These are phyloP conservation scores for Cystofilobasidium bisporidii DNA, from an alignment of 768 basidiomycete genomes.

Conservation along the genomic window DNA sequence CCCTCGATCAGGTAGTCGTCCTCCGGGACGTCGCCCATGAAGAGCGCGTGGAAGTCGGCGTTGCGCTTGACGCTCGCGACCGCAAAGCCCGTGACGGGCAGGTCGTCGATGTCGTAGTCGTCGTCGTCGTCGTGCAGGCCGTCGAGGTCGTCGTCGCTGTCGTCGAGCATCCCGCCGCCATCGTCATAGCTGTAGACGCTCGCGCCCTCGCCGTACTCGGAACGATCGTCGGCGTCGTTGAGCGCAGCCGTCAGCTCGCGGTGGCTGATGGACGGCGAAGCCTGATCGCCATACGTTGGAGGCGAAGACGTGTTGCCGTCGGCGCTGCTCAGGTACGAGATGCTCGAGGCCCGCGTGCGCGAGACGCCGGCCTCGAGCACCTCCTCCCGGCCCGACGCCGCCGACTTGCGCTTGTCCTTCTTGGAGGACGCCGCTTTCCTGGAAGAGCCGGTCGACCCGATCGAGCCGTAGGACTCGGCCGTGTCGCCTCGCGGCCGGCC, in stretches of 20 bases:
- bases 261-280: not conserved
- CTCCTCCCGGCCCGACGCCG: not conserved
- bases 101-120: conserved; percentile 51
- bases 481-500: not conserved
- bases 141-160: conserved; percentile 31
- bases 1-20: conserved; percentile 98
- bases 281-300: too few species aligned
- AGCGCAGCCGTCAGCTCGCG: not conserved
- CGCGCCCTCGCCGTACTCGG: not conserved
- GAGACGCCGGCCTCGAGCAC: not conserved
- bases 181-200: not conserved
- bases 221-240: not conserved
- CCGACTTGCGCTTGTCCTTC: not conserved
- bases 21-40: conserved; percentile 67
- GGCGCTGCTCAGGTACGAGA: not conserved
- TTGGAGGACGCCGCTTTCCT: not conserved
- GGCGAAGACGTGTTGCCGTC: not conserved
- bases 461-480: not conserved
- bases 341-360: conserved; percentile 6
- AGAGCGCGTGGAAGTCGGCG: conserved; percentile 89
- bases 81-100: conserved; percentile 87
- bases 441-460: not conserved
- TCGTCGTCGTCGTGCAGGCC: conserved; percentile 30
- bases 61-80: conserved; percentile 92
- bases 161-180: conserved; percentile 25